Conservation (phyloP, 768 basidiomycete genomes). For the Tulasnella sp. region DNA sequence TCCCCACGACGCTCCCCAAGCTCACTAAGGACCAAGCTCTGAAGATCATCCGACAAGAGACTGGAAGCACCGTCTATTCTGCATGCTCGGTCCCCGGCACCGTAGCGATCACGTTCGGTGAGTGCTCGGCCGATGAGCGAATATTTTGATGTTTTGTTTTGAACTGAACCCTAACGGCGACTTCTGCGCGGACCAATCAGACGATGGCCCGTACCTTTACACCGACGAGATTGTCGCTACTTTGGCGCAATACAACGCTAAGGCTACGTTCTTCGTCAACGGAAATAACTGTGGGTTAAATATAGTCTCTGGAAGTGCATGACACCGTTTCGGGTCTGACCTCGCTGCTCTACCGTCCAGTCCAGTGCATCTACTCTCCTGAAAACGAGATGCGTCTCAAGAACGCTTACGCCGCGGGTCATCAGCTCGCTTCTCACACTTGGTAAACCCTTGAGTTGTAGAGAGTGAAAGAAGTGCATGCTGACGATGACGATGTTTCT, state of each 20-base stretch:
- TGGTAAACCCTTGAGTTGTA: neutral
- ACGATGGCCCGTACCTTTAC: conserved; percentile 37
- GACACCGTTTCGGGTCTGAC: neutral
- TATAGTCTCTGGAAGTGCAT: neutral
- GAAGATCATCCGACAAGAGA: neutral
- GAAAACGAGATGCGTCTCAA: neutral
- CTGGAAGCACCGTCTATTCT: no score
- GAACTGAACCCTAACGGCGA: conserved; percentile 5
- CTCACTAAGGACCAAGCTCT: neutral
- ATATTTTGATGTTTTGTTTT: neutral
- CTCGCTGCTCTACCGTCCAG: neutral
- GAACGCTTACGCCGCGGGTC: conserved; percentile 16
- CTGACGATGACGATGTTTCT: neutral
- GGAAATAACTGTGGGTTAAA: conserved; percentile 5
- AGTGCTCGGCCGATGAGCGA: neutral
- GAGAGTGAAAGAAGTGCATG: neutral
- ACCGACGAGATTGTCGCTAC: conserved; percentile 21
- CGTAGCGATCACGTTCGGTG: neutral
- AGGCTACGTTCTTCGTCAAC: conserved; percentile 35
- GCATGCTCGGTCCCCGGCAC: neutral
- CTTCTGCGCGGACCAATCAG: conserved; percentile 20
- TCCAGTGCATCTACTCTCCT: neutral
- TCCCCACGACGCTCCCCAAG: neutral
- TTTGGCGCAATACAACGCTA: conserved; percentile 17
- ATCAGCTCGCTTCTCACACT: conserved; percentile 32